These are phyloP conservation scores for Suhomyces sp. DNA, from an alignment of 805 yeast species.

Conservation along the genomic window DNA sequence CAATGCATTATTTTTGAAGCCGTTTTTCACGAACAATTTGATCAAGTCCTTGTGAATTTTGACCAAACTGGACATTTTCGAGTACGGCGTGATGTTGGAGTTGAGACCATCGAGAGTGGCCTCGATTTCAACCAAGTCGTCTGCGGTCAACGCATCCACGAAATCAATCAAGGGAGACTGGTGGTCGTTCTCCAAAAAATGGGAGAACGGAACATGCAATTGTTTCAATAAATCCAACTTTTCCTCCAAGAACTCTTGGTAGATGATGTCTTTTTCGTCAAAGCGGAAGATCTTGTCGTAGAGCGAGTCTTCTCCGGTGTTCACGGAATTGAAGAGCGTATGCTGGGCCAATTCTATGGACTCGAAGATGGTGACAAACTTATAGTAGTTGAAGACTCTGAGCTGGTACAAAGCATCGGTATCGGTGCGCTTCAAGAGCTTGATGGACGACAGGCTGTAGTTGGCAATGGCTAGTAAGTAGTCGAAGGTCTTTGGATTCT, in stretches of 20 bases:
- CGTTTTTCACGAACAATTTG: constrained; percentile 12
- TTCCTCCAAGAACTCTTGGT: constrained; percentile 36
- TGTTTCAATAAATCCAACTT: constrained; percentile 28
- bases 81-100: constrained; percentile 28
- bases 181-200: constrained; percentile 26
- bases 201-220: constrained; percentile 26
- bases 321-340: constrained; percentile 27
- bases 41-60: constrained; percentile 33
- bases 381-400: constrained; percentile 42
- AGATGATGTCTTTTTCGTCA: constrained; percentile 37
- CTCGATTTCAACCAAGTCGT: constrained; percentile 19
- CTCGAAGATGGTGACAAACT: constrained; percentile 33
- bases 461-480: constrained; percentile 43
- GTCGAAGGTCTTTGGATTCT: constrained; percentile 33
- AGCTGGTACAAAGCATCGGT: constrained; percentile 37
- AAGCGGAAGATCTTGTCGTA: constrained; percentile 41
- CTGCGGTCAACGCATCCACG: constrained; percentile 16
- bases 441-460: constrained; percentile 36
- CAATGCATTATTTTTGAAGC: constrained; percentile 23
- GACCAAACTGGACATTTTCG: constrained; percentile 31
- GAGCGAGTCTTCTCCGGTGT: constrained; percentile 29
- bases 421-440: constrained; percentile 37
- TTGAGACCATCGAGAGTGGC: constrained; percentile 18
- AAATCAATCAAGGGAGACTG: constrained; percentile 13
- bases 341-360: constrained; percentile 34